Evolutionary conservation across 1,284 basidiomycete species (phyloP).

Genomic region (Macrocystidia cucumis): DNA sequence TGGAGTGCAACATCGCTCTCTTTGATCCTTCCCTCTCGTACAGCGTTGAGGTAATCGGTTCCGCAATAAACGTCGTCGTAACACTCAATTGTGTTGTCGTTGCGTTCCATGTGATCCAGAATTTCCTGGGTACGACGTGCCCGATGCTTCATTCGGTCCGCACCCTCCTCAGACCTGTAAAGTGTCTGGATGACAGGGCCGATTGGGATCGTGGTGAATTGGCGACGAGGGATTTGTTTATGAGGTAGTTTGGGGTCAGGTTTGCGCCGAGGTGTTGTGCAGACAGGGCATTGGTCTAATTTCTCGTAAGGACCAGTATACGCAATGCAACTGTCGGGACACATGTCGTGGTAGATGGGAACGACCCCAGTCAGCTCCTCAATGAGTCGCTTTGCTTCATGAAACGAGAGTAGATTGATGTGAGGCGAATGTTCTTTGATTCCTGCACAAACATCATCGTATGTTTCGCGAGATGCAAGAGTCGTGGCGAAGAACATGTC

Average conservation of each 20-base stretch:
- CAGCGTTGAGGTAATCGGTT: conserved; percentile 8
- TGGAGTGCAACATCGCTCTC: conserved; percentile 7
- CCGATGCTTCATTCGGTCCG: conserved; percentile 11
- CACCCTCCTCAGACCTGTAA: neutral
- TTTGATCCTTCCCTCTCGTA: conserved; percentile 7
- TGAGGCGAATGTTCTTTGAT: conserved; percentile 13
- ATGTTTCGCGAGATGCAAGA: conserved; percentile 18
- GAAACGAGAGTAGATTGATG: conserved; percentile 12
- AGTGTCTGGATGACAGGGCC: conserved; percentile 5
- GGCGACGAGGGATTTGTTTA: neutral
- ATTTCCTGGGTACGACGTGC: conserved; percentile 8
- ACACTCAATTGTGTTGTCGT: neutral
- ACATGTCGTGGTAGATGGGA: conserved; percentile 11
- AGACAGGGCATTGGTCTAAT: conserved; percentile 9
- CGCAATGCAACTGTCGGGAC: conserved; percentile 10
- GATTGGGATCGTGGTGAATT: conserved; percentile 7
- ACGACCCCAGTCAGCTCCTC: conserved; percentile 8
- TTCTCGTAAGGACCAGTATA: conserved; percentile 12
- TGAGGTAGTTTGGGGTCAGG: conserved; percentile 1
- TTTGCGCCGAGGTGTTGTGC: conserved; percentile 1
- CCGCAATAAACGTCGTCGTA: conserved; percentile 9
- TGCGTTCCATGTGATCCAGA: conserved; percentile 1
- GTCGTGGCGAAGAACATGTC: conserved; percentile 15
- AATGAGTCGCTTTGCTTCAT: conserved; percentile 12
- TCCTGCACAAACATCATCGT: conserved; percentile 12